A percentile compares a stretch with the other conserved stretches of the same genome.
Conservation (phyloP, 2,329 filamentous ascomycete species). For the Trichoderma atroviride region DNA sequence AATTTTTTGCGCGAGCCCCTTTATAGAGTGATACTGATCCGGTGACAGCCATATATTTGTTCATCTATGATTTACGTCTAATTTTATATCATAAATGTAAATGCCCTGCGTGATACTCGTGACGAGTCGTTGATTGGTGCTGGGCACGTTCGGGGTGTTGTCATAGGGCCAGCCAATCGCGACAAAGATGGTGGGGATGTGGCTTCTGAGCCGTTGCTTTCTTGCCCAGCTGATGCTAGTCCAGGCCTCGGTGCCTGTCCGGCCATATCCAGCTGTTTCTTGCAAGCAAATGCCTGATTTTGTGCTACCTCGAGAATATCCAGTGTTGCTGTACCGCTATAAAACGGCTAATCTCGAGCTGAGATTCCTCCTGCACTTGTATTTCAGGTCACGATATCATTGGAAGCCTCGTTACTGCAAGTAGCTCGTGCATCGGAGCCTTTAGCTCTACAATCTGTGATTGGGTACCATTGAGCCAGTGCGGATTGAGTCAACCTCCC, state of each 20-base stretch:
- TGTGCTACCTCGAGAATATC: not conserved
- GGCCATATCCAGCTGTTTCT: not conserved
- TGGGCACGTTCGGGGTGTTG: not conserved
- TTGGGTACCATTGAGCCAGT: conserved; percentile 10
- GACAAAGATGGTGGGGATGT: conserved; percentile 15
- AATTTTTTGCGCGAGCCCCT: no score
- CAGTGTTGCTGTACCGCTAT: not conserved
- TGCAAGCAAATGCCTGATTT: not conserved
- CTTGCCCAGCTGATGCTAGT: not conserved
- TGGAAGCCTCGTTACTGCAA: not conserved
- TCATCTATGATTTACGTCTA: no score
- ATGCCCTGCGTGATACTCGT: not conserved
- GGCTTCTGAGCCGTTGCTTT: conserved; percentile 1
- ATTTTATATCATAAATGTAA: not conserved
- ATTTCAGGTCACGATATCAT: not conserved
- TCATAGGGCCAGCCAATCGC: conserved; percentile 10
- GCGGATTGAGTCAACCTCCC: not conserved
- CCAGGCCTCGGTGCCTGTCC: conserved; percentile 15
- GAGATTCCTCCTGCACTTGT: not conserved
- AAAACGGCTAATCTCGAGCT: not conserved
- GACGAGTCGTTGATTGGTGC: not conserved
- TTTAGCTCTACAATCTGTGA: not conserved
- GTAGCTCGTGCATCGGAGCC: not conserved
- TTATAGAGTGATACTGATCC: no score
- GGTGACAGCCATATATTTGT: no score